These are phyloP conservation scores for Solanum pinnatisectum DNA, from an alignment of 257 asterid species.

Conservation along the genomic window DNA sequence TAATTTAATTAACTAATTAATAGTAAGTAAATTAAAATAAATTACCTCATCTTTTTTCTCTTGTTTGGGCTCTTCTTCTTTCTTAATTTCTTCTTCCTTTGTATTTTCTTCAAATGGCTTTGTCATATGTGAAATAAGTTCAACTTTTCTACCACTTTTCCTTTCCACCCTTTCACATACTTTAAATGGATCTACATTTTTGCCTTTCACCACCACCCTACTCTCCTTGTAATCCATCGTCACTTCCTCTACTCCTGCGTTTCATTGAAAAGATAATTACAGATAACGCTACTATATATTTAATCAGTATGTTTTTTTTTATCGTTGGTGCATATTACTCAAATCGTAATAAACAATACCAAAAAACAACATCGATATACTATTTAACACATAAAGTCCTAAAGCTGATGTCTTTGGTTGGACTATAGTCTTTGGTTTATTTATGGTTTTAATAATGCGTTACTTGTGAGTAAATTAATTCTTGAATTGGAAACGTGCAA, in stretches of 20 bases:
- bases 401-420: neutral
- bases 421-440: neutral
- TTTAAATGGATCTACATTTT: slow-evolving; percentile 54
- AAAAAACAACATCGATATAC: neutral
- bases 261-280: neutral
- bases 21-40: neutral
- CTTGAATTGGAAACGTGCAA: neutral
- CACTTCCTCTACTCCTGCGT: slow-evolving; percentile 64
- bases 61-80: slow-evolving; percentile 16
- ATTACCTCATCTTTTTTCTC: slow-evolving; percentile 41
- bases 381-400: neutral
- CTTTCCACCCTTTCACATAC: slow-evolving; percentile 56
- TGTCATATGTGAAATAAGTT: slow-evolving; percentile 58
- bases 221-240: slow-evolving; percentile 55
- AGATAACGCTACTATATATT: neutral
- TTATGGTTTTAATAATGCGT: neutral
- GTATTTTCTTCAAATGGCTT: slow-evolving; percentile 22
- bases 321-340: neutral
- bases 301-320: neutral
- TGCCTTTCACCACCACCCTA: slow-evolving; percentile 83
- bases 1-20: neutral
- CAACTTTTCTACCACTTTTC: slow-evolving; percentile 61
- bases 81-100: neutral
- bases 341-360: neutral
- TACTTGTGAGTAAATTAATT: neutral